phyloP scores from a whole-genome alignment of 1,284 basidiomycete species.

The Tremellales sp. region DNA sequence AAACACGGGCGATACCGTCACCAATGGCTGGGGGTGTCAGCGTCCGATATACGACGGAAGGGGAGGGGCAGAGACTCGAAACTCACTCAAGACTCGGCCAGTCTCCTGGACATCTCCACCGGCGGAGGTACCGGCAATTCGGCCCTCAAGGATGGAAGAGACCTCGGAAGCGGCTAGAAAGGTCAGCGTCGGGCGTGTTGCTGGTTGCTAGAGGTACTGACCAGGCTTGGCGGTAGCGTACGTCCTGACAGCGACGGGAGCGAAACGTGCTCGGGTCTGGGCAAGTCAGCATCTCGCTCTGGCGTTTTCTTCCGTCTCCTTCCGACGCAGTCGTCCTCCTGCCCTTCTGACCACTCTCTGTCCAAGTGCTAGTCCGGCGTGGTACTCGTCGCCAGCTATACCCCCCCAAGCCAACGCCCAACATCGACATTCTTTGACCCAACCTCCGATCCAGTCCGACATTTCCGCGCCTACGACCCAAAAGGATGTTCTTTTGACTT shows the following conservation, averaged over 20 bases:
- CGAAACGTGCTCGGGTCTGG: conserved; percentile 41
- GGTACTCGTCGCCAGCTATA: too few species aligned
- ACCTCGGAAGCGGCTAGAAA: conserved; percentile 91
- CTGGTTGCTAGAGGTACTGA: conserved; percentile 50
- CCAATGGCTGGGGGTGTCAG: conserved; percentile 74
- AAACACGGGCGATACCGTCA: conserved; percentile 99
- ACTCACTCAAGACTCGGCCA: conserved; percentile 92
- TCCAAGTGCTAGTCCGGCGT: too few species aligned
- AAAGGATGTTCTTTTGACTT: conserved; percentile 12
- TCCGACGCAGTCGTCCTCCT: too few species aligned
- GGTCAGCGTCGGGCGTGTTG: neutral
- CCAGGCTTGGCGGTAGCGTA: conserved; percentile 98
- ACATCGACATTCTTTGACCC: too few species aligned
- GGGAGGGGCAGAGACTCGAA: neutral
- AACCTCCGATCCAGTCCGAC: too few species aligned
- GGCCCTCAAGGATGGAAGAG: conserved; percentile 96
- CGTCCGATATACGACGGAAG: neutral
- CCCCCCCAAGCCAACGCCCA: too few species aligned
- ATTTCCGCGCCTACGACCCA: too few species aligned
- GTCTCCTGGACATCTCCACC: conserved; percentile 97
- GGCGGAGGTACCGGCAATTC: conserved; percentile 87
- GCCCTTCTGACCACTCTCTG: too few species aligned
- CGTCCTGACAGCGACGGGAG: conserved; percentile 55
- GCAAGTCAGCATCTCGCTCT: neutral
- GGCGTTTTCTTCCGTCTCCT: too few species aligned